A percentile compares a stretch with the other conserved stretches of the same genome.
phyloP scores from a whole-genome alignment of 2,329 filamentous ascomycete genomes.

The Dactylellina parvicollis region DNA sequence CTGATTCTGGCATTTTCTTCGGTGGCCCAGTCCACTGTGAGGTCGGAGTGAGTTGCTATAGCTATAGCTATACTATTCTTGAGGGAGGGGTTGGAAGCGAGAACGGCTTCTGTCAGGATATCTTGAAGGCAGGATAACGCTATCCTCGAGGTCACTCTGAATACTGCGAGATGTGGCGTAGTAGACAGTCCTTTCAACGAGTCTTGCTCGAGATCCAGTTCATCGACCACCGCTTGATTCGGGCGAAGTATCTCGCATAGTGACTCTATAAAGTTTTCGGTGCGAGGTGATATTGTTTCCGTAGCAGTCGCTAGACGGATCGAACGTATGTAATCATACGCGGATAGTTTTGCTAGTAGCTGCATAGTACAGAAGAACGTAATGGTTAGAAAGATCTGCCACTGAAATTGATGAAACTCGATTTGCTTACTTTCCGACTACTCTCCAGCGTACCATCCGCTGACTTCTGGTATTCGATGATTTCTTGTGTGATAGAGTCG shows the following conservation, averaged over 20 bases:
- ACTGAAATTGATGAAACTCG: not conserved
- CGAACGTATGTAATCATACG: conserved; percentile 28
- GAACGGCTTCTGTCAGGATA: not conserved
- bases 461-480: conserved; percentile 27
- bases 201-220: conserved; percentile 32
- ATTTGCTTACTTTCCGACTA: conserved; percentile 18
- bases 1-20: conserved; percentile 12
- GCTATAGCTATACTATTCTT: conserved; percentile 2
- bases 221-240: conserved; percentile 12
- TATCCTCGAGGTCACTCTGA: conserved; percentile 12
- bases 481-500: conserved; percentile 17
- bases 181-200: conserved; percentile 13
- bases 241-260: conserved; percentile 28
- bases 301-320: not conserved
- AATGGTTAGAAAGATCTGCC: not conserved
- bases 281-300: not conserved
- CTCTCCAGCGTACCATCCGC: conserved; percentile 37
- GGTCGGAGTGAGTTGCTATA: conserved; percentile 31
- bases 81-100: not conserved
- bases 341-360: conserved; percentile 37
- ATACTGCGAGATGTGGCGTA: conserved; percentile 21
- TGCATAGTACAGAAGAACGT: not conserved
- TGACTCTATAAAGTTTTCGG: conserved; percentile 13
- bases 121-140: conserved; percentile 11
- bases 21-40: conserved; percentile 4